Evolutionary conservation across 331 rosid species (phyloP).

Genomic region (Rosa hybrid): DNA sequence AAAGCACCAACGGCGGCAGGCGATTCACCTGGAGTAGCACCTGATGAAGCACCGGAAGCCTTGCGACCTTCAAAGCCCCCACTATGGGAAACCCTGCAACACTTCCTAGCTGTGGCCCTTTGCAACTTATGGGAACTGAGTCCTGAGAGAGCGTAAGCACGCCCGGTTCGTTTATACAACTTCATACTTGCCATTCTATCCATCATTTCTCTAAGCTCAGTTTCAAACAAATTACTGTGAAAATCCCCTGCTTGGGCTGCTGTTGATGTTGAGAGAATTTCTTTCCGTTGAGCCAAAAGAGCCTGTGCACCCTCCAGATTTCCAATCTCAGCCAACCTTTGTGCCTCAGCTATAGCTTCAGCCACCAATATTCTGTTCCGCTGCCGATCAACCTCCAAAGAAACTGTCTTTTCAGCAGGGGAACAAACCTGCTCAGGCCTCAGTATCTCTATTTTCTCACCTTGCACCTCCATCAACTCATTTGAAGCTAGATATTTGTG

Average conservation of each 20-base stretch:
- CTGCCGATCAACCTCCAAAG: conserved; percentile 17
- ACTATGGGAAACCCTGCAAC: too few species aligned
- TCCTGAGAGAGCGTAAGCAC: background rate
- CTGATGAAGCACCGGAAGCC: background rate
- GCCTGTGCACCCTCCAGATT: conserved; percentile 14
- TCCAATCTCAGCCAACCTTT: conserved; percentile 14
- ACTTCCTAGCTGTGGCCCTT: conserved; percentile 4
- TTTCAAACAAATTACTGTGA: background rate
- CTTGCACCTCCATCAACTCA: background rate
- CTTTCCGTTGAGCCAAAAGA: background rate
- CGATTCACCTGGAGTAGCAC: background rate
- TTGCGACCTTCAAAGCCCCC: too few species aligned
- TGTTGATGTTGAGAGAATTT: background rate
- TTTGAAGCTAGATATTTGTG: conserved; percentile 7
- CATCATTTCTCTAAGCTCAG: conserved; percentile 10
- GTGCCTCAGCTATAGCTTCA: conserved; percentile 15
- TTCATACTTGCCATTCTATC: conserved; percentile 6
- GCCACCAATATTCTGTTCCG: conserved; percentile 13
- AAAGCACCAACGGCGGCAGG: background rate
- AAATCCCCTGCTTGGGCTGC: conserved; percentile 14
- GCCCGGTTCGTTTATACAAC: background rate
- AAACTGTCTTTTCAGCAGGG: conserved; percentile 3
- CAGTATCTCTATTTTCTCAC: conserved; percentile 3
- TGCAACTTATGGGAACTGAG: conserved; percentile 4
- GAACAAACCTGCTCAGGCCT: conserved; percentile 19